These are phyloP conservation scores for Salix koriyanagi DNA, from an alignment of 345 rosid species.

Conservation along the genomic window DNA sequence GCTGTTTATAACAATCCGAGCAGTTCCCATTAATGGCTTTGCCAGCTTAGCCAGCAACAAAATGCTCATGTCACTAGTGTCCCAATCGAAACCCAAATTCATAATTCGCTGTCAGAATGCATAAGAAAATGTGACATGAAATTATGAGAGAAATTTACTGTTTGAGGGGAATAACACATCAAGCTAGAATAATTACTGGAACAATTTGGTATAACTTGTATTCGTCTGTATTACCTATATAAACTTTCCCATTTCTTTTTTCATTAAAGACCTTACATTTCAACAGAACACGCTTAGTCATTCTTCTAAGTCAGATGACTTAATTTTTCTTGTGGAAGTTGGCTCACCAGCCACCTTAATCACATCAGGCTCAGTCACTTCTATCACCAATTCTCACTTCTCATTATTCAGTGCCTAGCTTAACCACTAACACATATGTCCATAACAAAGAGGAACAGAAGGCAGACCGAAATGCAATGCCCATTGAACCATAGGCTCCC, in stretches of 20 bases:
- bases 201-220: not conserved
- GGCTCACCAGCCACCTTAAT: not conserved
- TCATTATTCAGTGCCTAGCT: not conserved
- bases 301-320: not conserved
- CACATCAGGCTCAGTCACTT: not conserved
- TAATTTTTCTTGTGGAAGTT: not conserved
- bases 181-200: not conserved
- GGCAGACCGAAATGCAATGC: not conserved
- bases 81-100: constrained; percentile 83
- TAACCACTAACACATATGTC: not conserved
- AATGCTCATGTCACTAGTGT: constrained; percentile 71
- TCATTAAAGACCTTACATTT: not conserved
- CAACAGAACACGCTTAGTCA: not conserved
- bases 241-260: not conserved
- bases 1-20: constrained; percentile 82
- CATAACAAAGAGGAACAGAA: not conserved
- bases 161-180: constrained; percentile 5
- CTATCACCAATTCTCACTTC: not conserved
- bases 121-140: constrained; percentile 8
- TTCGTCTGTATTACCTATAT: not conserved
- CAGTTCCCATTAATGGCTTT: constrained; percentile 78
- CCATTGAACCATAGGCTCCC: not conserved
- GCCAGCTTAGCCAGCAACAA: constrained; percentile 84
- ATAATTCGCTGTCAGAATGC: constrained; percentile 55
- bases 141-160: not conserved